Percentiles rank a stretch among this genome's conserved stretches.
phyloP scores from a whole-genome alignment of 1,139 yeast species.

The Geotrichum australiense region DNA sequence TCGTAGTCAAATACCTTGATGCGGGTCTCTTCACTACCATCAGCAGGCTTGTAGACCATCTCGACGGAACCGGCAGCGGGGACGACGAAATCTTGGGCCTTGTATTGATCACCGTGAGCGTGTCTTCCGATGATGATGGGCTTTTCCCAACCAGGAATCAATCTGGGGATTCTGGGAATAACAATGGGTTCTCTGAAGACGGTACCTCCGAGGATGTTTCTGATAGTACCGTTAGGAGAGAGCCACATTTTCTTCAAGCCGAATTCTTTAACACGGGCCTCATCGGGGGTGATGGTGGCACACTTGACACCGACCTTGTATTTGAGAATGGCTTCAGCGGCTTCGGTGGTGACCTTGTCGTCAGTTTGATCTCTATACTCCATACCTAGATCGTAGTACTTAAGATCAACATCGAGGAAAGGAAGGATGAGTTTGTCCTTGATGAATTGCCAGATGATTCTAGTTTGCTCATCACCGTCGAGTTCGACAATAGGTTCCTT shows the following conservation, averaged over 20 bases:
- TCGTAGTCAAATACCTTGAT: slow-evolving; percentile 64
- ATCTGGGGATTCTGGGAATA: slow-evolving; percentile 78
- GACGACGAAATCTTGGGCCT: slow-evolving; percentile 77
- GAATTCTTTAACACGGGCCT: slow-evolving; percentile 87
- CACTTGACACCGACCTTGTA: slow-evolving; percentile 93
- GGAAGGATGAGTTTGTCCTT: slow-evolving; percentile 73
- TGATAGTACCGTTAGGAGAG: slow-evolving; percentile 93
- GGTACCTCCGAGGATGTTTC: slow-evolving; percentile 92
- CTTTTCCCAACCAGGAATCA: slow-evolving; percentile 89
- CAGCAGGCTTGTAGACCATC: slow-evolving; percentile 65
- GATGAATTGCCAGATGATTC: slow-evolving; percentile 85
- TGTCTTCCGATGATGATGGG: slow-evolving; percentile 97
- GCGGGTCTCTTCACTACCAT: slow-evolving; percentile 54
- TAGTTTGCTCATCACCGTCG: slow-evolving; percentile 96
- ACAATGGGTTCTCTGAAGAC: slow-evolving; percentile 96
- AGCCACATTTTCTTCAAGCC: slow-evolving; percentile 92
- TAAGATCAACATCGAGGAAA: slow-evolving; percentile 77
- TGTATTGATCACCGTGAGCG: slow-evolving; percentile 95
- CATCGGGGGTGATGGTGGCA: slow-evolving; percentile 98
- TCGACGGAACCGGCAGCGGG: slow-evolving; percentile 75
- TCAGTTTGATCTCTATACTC: slow-evolving; percentile 79
- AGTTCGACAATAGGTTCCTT: slow-evolving; percentile 86
- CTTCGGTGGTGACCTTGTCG: slow-evolving; percentile 81
- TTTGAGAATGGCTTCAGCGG: slow-evolving; percentile 83
- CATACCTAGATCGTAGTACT: slow-evolving; percentile 86